These are phyloP conservation scores for Arabidopsis lyrata DNA, from an alignment of 441 rosid species.

Conservation along the genomic window DNA sequence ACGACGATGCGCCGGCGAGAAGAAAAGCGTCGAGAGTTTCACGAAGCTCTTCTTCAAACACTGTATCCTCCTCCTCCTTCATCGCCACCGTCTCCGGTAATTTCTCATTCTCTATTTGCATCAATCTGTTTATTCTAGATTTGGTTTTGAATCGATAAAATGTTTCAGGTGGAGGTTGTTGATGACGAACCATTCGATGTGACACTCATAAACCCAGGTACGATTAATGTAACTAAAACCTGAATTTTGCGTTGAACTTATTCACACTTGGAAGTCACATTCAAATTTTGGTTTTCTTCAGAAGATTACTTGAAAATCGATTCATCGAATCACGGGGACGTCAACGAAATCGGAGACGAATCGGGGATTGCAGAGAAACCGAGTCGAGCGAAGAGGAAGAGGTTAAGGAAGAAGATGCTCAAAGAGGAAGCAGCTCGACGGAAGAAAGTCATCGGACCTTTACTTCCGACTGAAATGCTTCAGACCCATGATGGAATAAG, in stretches of 20 bases:
- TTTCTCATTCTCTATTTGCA: background rate
- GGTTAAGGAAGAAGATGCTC: slow-evolving; percentile 70
- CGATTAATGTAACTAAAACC: background rate
- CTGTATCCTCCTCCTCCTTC: slow-evolving; percentile 61
- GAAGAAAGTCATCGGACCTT: slow-evolving; percentile 65
- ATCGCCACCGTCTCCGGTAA: slow-evolving; percentile 33
- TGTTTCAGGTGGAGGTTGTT: slow-evolving; percentile 27
- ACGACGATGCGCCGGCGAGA: slow-evolving; percentile 62
- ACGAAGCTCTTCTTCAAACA: slow-evolving; percentile 65
- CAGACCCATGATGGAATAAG: background rate
- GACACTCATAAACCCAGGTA: slow-evolving; percentile 61
- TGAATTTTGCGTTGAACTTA: background rate
- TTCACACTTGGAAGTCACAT: background rate
- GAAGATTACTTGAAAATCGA: slow-evolving; percentile 53
- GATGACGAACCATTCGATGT: slow-evolving; percentile 48
- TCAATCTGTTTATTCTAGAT: background rate
- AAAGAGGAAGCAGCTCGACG: slow-evolving; percentile 63
- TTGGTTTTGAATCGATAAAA: background rate
- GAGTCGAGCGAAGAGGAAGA: slow-evolving; percentile 78
- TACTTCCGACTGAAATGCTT: slow-evolving; percentile 45
- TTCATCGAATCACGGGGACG: slow-evolving; percentile 41
- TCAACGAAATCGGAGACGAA: slow-evolving; percentile 23
- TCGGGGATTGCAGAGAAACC: slow-evolving; percentile 46
- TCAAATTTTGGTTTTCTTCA: slow-evolving; percentile 24
- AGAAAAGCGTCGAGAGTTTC: slow-evolving; percentile 66